phyloP scores from a whole-genome alignment of 768 basidiomycete genomes.

The Phaffia tasmanica region DNA sequence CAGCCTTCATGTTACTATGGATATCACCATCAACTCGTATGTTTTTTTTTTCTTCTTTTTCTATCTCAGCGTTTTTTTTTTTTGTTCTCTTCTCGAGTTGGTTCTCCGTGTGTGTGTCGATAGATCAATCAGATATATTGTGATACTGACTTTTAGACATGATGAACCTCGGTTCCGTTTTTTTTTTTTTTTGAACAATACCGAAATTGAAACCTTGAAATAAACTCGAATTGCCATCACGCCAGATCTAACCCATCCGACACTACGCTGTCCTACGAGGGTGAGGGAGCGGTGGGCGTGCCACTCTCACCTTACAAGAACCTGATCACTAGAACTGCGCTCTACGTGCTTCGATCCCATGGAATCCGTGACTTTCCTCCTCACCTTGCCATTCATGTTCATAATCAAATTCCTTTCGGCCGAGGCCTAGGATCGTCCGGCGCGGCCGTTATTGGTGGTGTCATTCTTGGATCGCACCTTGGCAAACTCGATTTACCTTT shows the following conservation, averaged over 20 bases:
- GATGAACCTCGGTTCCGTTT: neutral
- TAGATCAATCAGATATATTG: neutral
- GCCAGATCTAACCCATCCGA: slow-evolving; percentile 21
- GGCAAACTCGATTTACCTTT: slow-evolving; percentile 59
- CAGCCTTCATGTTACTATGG: slow-evolving; percentile 68
- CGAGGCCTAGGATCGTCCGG: slow-evolving; percentile 95
- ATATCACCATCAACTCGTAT: slow-evolving; percentile 43
- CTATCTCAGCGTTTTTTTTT: neutral
- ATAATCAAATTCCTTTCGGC: slow-evolving; percentile 94
- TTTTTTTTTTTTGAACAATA: neutral
- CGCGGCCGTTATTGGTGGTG: slow-evolving; percentile 96
- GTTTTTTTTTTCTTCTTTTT: neutral
- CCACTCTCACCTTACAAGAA: slow-evolving; percentile 94
- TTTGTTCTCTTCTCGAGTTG: neutral
- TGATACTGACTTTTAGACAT: too few relatives aligned
- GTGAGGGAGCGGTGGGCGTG: slow-evolving; percentile 81
- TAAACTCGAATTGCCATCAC: neutral
- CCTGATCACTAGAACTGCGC: slow-evolving; percentile 88
- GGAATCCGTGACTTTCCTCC: slow-evolving; percentile 61
- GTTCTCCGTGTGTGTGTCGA: neutral
- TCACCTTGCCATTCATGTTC: slow-evolving; percentile 58
- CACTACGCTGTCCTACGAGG: slow-evolving; percentile 49
- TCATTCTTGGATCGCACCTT: slow-evolving; percentile 74
- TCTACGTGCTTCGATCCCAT: slow-evolving; percentile 93
- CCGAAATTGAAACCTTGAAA: neutral